Evolutionary conservation across 768 basidiomycete genomes (phyloP).

Genomic region (Pleurotus eryngii): DNA sequence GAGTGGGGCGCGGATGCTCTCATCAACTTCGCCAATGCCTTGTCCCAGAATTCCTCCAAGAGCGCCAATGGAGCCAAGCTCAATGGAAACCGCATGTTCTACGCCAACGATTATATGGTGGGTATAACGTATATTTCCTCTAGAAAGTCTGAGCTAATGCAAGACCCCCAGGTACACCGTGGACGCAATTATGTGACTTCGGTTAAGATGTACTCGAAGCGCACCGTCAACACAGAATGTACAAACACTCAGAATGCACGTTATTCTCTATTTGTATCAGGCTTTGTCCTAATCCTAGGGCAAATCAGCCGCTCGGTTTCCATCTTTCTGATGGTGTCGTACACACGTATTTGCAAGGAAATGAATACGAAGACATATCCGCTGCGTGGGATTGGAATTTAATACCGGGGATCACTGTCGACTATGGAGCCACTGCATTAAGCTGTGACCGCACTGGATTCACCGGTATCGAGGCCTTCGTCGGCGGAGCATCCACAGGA

Average conservation of each 20-base stretch:
- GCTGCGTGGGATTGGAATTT: slow-evolving; percentile 79
- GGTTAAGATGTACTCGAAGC: slow-evolving; percentile 58
- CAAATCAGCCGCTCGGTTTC: slow-evolving; percentile 54
- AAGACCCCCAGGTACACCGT: slow-evolving; percentile 51
- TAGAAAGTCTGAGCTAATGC: background rate
- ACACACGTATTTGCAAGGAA: slow-evolving; percentile 60
- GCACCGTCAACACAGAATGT: slow-evolving; percentile 63
- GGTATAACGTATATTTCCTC: slow-evolving; percentile 3
- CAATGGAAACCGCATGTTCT: slow-evolving; percentile 62
- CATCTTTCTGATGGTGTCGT: slow-evolving; percentile 65
- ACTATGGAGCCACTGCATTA: slow-evolving; percentile 56
- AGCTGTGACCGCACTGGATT: slow-evolving; percentile 39
- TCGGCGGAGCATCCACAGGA: slow-evolving; percentile 65
- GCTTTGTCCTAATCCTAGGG: slow-evolving; percentile 1
- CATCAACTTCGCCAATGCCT: slow-evolving; percentile 31
- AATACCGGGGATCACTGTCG: slow-evolving; percentile 68
- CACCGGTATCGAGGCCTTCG: slow-evolving; percentile 52
- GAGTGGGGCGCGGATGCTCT: slow-evolving; percentile 47
- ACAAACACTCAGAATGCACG: slow-evolving; percentile 60
- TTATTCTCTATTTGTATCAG: background rate
- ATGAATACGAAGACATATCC: slow-evolving; percentile 72
- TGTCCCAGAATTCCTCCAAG: slow-evolving; percentile 31
- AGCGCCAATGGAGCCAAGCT: slow-evolving; percentile 52
- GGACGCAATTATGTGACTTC: slow-evolving; percentile 57
- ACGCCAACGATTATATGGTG: slow-evolving; percentile 68